These are phyloP conservation scores for Fusarium coicis DNA, from an alignment of 2,329 filamentous ascomycete genomes.

Conservation along the genomic window DNA sequence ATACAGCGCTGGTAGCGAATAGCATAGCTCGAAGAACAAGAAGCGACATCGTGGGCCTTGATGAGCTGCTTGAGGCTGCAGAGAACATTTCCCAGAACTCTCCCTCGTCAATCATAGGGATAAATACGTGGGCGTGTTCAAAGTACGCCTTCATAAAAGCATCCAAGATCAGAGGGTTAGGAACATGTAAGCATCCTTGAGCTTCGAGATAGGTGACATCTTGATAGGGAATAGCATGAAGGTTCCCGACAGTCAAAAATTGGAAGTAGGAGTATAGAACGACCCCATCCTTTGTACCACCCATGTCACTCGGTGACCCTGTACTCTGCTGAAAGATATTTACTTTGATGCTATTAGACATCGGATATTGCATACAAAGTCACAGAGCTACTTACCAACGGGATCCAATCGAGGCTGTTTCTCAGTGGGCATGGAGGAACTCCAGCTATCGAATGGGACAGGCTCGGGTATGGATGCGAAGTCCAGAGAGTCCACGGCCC, in stretches of 20 bases:
- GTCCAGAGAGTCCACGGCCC: background rate
- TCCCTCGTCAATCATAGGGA: background rate
- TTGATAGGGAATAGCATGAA: conserved; percentile 1
- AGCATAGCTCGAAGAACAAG: background rate
- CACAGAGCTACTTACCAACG: background rate
- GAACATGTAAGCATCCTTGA: background rate
- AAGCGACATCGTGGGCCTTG: background rate
- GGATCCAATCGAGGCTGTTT: background rate
- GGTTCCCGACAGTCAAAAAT: background rate
- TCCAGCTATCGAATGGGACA: background rate
- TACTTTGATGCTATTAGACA: too few relatives aligned
- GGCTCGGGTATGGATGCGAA: background rate
- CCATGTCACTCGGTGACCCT: background rate
- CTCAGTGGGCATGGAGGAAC: background rate
- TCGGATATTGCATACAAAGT: too few relatives aligned
- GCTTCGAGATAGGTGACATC: background rate
- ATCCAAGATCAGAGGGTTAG: background rate
- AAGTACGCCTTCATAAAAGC: background rate
- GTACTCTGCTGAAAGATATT: too few relatives aligned
- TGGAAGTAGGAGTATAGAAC: background rate
- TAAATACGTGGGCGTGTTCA: background rate
- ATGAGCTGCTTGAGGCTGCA: background rate
- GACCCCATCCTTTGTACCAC: background rate
- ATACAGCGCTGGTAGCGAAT: background rate
- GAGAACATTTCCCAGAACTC: background rate